Conservation (phyloP, 1,284 basidiomycete species). For the Naganishia liquefaciens region DNA sequence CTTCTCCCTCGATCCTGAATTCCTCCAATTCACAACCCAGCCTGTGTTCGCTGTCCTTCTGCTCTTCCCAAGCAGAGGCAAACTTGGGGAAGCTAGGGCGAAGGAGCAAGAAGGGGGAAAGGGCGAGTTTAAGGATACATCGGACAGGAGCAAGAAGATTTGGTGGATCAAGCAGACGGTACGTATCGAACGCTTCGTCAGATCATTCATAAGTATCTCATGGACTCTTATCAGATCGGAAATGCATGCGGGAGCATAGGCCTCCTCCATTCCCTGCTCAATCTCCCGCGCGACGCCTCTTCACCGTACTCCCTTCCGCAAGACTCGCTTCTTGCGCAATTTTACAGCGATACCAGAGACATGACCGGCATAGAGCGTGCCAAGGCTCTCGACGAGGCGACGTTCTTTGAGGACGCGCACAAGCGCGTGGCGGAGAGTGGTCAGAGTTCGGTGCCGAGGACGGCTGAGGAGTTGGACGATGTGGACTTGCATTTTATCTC, state of each 20-base stretch:
- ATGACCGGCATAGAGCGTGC: conserved; percentile 63
- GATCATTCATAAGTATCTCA: neutral
- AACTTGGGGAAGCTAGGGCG: conserved; percentile 59
- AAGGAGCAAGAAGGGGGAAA: conserved; percentile 53
- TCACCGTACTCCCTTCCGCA: conserved; percentile 35
- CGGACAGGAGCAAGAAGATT: conserved; percentile 60
- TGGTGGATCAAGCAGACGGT: conserved; percentile 58
- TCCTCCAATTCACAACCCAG: conserved; percentile 66
- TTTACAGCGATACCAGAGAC: conserved; percentile 46
- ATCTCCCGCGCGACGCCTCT: conserved; percentile 41
- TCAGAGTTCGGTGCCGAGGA: conserved; percentile 61
- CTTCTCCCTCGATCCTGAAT: conserved; percentile 77
- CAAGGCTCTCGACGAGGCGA: conserved; percentile 68
- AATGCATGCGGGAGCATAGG: conserved; percentile 88
- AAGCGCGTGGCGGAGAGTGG: conserved; percentile 67
- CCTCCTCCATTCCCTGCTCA: conserved; percentile 67
- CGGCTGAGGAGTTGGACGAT: conserved; percentile 55
- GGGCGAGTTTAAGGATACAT: conserved; percentile 38
- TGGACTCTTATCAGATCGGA: conserved; percentile 62
- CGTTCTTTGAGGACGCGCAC: conserved; percentile 75
- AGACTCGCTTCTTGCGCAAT: conserved; percentile 43
- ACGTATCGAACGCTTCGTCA: conserved; percentile 30
- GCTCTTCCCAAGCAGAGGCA: conserved; percentile 70
- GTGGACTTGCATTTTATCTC: conserved; percentile 81
- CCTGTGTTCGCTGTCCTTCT: conserved; percentile 78